Evolutionary conservation across 352 stramenopile genomes (phyloP), one percentile per base, ranked within the genome.

Genomic region (Phytopythium vexans): DNA sequence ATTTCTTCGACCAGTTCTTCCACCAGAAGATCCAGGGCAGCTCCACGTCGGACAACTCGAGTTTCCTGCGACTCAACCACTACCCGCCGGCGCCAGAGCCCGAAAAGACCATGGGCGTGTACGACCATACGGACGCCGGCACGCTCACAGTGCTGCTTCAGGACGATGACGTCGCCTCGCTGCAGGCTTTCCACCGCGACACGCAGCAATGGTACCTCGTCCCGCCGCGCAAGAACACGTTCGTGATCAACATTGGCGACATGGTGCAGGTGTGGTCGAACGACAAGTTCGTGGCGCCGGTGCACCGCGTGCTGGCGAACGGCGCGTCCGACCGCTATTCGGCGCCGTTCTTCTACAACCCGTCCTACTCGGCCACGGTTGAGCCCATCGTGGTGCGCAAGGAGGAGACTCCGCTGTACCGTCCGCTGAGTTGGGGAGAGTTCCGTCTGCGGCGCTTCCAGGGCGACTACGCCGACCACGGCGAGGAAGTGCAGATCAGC

Each of bases 401-500:
- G 9, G 58, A 41, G 3, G 60, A 77, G 3, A 65, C 52, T 39
- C 57, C 75, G 1, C 68, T 64, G 34, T 97, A 97, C 61, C 63
- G 77, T 7, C 60, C 86, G 27, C 72, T 96, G 14, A 81, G 78
- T 15, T 98, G 88, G 82, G 85, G 82, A 33, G 89, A 97, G 49
- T 98, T 95, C 62, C 78, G 89, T 46, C 72, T 84, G 41, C 56
- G 86, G 37, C 82, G 92, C 21, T 96, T 97, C 77, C 82, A 89
- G 32, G 92, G 94, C 45, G 88, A 98, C 68, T 93, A 95, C 56
- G 89, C 82, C 7, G 85, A 98, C 72, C 54, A 92, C 21, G 94
- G 94, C 21, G 70, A 87, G n/a, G 94, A 98, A 52, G 92, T 97
- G 54, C 91, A 97, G 74, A 97, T 97, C 52, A 68, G 70, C 21